Evolutionary conservation across 2,329 filamentous ascomycete genomes (phyloP), one percentile per base, ranked within the genome.

Genomic region (Fusarium xylarioides): DNA sequence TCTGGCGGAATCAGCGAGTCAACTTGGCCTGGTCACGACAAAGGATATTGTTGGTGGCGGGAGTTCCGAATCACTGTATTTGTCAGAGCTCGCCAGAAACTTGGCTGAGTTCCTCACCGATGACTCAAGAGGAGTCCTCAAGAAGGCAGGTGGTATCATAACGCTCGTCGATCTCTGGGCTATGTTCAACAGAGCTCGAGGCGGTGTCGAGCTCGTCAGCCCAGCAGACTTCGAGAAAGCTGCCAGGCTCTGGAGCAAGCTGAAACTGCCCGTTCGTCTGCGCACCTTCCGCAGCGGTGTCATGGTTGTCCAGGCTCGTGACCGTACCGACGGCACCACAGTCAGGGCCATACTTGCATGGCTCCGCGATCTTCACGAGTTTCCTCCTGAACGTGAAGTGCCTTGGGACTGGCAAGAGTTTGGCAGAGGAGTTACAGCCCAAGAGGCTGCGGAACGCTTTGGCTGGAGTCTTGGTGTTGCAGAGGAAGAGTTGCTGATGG

Each of bases 401-500:
- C 76, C 86, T 1, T 96, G 93, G 93, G 91, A 97, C 77, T 94
- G 92, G 92, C 86, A 86, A 52, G 78, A 85, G 44, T 98, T 94
- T 80, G 95, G 96, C 1, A 89, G 91, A 63, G 95, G 96, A 15
- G 91, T 98, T 34, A 98, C 95, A 19, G 94, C 95, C 4, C 93
- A 96, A 79, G 95, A 98, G 79, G 90, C 91, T 0, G 96, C 96
- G 0, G 93, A 97, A 81, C 87, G 90, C 55, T 99, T 99, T 82
- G 94, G 95, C 11, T 99, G 96, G 96, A 98, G 96, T 80, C 92
- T 99, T 12, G 96, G 96, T 14, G 95, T 99, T 28, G 96, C 96
- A 3, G 93, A 92, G 67, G 96, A 98, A 81, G 96, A 99, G 83
- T 86, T 99, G 18, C 93, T 98, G 80, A 98, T 99, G 95, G 95